Evolutionary conservation across 129 eudicot species (phyloP).

Genomic region (Centaurea solstitialis): DNA sequence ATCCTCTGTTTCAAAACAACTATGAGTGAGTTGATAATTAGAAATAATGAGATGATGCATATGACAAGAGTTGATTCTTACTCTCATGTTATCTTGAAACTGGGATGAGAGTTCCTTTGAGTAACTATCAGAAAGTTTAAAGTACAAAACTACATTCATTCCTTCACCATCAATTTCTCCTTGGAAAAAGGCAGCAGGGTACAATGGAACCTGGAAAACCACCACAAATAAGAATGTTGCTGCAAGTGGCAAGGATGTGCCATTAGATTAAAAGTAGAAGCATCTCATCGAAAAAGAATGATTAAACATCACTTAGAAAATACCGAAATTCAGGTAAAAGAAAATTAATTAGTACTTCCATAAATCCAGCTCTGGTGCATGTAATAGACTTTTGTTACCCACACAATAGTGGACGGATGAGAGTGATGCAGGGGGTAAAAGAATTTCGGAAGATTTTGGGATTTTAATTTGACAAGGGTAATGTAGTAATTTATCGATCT

Average conservation of each 20-base stretch:
- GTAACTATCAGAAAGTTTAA: conserved; percentile 75
- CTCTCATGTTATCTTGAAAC: conserved; percentile 83
- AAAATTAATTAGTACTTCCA: not conserved
- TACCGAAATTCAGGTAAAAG: not conserved
- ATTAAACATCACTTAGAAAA: not conserved
- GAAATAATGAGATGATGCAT: not conserved
- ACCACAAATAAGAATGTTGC: not conserved
- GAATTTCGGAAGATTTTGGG: not conserved
- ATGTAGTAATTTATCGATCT: not conserved
- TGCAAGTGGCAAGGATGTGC: not conserved
- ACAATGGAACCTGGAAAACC: conserved; percentile 68
- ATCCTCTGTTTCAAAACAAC: conserved; percentile 49
- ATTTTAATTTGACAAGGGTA: not conserved
- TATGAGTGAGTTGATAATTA: not conserved
- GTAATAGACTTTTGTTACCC: not conserved
- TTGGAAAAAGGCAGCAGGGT: conserved; percentile 84
- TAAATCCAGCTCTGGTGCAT: conserved; percentile 1
- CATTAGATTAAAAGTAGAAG: not conserved
- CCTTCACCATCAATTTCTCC: conserved; percentile 95
- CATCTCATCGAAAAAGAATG: not conserved
- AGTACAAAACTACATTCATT: conserved; percentile 81
- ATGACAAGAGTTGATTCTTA: conserved; percentile 31
- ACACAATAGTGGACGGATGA: not conserved
- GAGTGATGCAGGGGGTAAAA: not conserved
- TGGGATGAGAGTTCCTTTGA: conserved; percentile 75